Base-by-base conservation (phyloP, 202 grass and related monocot species). In the Elaeis oleifera region DNA sequence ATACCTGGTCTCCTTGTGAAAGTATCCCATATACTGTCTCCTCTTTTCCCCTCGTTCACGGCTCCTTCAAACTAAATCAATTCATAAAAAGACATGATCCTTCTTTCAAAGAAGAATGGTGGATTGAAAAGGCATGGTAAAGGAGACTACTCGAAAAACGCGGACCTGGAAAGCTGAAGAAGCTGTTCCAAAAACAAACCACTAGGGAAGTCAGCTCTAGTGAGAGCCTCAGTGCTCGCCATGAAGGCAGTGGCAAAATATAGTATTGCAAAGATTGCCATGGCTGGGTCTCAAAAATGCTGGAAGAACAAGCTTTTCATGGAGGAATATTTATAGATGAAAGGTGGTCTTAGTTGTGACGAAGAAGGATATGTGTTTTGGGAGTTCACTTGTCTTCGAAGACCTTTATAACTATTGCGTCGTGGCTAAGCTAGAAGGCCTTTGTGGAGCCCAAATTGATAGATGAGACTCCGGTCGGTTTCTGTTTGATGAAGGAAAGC, bases 81-180 rank as follows among this genome's bases (percentile, higher is more conserved):
- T 22, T 65, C 57, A 57, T 13, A 44, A 60, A 36, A 23, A 23
- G 78, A 56, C 78, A 31, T 13, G 11, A 78, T 63, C 25, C 4
- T 70, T 39, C 24, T 17, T 50, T 36, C 0, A 59, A 49, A 68
- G 16, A 58, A 26, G 0, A 59, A 4, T 23, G 3, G 28, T 44
- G 62, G 19, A 53, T 5, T 8, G 18, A 20, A 75, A 44, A 9
- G 36, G 36, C 36, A 49, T 54, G 56, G 26, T 31, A 24, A 49
- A 80, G 20, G 60, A 48, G 17, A 66, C 4, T 19, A 52, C 8
- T 18, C 4, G 9, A 7, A 23, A 32, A 58, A 48, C 50, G 59
- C 27, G 52, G 4, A 95, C 92, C 87, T 97, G 87, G 44, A 71
- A 97, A 71, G 92, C 84, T 15, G 92, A 97, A 75, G 92, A 97